Evolutionary conservation across 345 rosid species (phyloP).

Genomic region (Lepidium sativum): DNA sequence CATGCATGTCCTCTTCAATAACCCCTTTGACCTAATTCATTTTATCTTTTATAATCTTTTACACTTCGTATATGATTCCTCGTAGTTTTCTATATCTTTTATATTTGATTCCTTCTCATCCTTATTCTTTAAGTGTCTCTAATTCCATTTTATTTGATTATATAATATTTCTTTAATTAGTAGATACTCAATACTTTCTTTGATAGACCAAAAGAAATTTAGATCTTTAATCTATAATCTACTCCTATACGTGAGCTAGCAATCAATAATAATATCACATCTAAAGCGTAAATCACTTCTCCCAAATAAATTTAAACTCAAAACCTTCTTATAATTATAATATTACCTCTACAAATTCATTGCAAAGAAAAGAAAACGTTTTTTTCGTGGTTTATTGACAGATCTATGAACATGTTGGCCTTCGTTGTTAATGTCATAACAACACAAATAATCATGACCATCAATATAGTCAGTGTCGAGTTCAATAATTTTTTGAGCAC

Average conservation of each 20-base stretch:
- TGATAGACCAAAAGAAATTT: too few species aligned
- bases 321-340: too few species aligned
- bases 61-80: conserved; percentile 16
- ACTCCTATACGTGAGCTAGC: too few species aligned
- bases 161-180: neutral
- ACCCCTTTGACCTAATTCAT: conserved; percentile 19
- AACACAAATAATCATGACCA: neutral
- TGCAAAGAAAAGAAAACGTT: too few species aligned
- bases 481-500: too few species aligned
- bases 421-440: neutral
- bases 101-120: conserved; percentile 1
- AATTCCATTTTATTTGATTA: neutral
- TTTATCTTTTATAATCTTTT: conserved; percentile 5
- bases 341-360: too few species aligned
- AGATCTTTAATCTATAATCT: too few species aligned
- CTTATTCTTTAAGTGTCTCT: neutral
- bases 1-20: conserved; percentile 25
- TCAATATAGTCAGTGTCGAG: neutral
- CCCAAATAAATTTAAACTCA: too few species aligned
- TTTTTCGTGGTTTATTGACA: too few species aligned
- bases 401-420: neutral
- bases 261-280: too few species aligned
- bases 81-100: conserved; percentile 15
- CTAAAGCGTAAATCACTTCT: too few species aligned
- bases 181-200: neutral